A percentile compares a stretch with the other conserved stretches of the same genome.
Conservation (phyloP, 305 asterid genomes). For the Fraxinus albicans region DNA sequence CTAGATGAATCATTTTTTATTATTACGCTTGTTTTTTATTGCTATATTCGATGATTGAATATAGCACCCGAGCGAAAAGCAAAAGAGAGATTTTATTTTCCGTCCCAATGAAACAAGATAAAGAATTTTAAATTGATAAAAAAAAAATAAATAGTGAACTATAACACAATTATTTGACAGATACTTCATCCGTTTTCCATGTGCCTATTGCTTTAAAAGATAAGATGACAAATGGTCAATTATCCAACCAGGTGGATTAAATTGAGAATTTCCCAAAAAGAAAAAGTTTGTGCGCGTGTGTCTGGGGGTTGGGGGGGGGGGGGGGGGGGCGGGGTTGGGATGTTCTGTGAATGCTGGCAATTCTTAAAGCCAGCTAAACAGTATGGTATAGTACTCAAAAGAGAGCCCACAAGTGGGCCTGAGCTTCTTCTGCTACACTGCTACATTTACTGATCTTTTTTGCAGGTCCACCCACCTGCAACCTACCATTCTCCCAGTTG, state of each 20-base stretch:
- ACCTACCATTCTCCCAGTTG: not conserved
- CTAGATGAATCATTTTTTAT: too few relatives aligned
- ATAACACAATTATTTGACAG: not conserved
- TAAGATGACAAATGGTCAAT: slow-evolving; percentile 16
- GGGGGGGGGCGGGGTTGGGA: not conserved
- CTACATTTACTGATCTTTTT: not conserved
- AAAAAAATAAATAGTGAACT: not conserved
- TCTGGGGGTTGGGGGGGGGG: not conserved
- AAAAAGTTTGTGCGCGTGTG: not conserved
- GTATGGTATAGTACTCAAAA: not conserved
- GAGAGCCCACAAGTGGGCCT: not conserved
- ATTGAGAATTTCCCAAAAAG: not conserved
- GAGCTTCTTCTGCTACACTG: not conserved
- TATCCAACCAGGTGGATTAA: not conserved
- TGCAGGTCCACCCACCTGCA: not conserved
- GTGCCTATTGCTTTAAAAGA: slow-evolving; percentile 9
- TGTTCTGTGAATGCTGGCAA: not conserved
- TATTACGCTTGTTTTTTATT: too few relatives aligned
- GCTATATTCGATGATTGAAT: too few relatives aligned
- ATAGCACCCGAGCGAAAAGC: too few relatives aligned
- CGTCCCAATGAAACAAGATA: not conserved
- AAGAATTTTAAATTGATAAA: not conserved
- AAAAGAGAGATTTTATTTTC: too few relatives aligned
- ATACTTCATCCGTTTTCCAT: slow-evolving; percentile 12
- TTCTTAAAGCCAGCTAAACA: not conserved